Base-by-base conservation (phyloP, 371 early-diverging fungal genomes). In the Umbelopsis sp. region DNA sequence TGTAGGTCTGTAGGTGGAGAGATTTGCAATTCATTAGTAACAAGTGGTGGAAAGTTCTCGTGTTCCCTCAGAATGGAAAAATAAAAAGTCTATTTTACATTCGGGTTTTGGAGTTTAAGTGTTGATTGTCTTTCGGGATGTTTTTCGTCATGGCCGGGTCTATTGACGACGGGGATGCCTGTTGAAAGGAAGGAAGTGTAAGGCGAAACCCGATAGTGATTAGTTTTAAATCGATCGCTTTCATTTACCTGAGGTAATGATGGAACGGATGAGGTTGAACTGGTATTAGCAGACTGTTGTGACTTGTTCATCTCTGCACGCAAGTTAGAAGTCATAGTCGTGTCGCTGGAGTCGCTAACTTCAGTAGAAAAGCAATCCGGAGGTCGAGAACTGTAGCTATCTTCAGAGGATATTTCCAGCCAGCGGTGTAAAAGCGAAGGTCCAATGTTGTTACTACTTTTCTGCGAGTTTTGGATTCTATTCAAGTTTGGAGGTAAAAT, bases 331-430 rank as follows among this genome's bases (percentile, higher is more conserved):
- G 57, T 35, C 57, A 57, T 57, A 18, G 57, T 57, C 18, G 57
- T 57, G 29, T 57, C 57, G 9, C 57, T 57, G 32, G 57, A 57
- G 37, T 57, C 57, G 18, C 57, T 57, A 12, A 57, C 57, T 57
- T 57, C 57, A 18, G 57, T 57, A 18, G 57, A 57, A 35, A 57
- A 57, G n/a, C 35, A 57, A 35, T 57, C 57, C 18, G 11, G 29
- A 1, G 57, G 57, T n/a, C 57, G 57, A 35, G 57, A 57, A 37
- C 57, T 57, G n/a, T 57, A 57, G 35, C 57, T 57, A 57, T 57
- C 57, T 29, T 57, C 57, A 25, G 57, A 57, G 29, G 57, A 57
- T 29, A 57, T 35, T 57, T 57, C 57, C 35, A 32, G 29, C 57
- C 57, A 57, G 57, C 29, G 29, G 35, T 57, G 32, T 14, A 35